These are phyloP conservation scores for Lepidium africanum DNA, from an alignment of 345 rosid species.

Conservation along the genomic window DNA sequence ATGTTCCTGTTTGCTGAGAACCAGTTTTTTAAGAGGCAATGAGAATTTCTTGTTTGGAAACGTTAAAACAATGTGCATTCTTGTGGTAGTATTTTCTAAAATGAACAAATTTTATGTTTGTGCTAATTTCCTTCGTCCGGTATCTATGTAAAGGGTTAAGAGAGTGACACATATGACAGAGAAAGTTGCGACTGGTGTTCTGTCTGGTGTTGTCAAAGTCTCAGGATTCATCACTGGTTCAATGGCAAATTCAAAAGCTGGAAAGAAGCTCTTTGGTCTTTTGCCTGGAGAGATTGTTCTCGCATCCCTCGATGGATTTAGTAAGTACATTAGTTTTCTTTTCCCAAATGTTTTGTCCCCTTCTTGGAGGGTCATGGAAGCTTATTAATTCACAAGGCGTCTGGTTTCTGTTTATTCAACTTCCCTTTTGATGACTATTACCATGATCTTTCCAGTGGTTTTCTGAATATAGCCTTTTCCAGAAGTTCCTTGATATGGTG, in stretches of 20 bases:
- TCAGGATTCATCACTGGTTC: conserved; percentile 73
- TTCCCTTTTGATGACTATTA: not conserved
- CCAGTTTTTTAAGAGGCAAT: not conserved
- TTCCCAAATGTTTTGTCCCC: not conserved
- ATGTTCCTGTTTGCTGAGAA: not conserved
- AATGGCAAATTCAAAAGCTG: conserved; percentile 71
- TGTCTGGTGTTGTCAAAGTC: conserved; percentile 77
- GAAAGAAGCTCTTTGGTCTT: conserved; percentile 73
- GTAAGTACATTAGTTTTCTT: conserved; percentile 40
- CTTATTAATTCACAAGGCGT: not conserved
- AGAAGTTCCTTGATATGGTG: not conserved
- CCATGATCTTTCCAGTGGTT: not conserved
- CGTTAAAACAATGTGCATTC: not conserved
- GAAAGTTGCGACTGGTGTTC: conserved; percentile 62
- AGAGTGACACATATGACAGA: conserved; percentile 80
- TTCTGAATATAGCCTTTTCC: not conserved
- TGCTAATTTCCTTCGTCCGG: not conserved
- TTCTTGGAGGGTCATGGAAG: not conserved
- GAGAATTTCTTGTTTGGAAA: not conserved
- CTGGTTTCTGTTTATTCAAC: not conserved
- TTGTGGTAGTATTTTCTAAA: not conserved
- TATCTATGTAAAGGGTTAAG: conserved; percentile 54
- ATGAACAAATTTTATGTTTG: not conserved
- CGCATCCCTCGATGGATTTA: conserved; percentile 91
- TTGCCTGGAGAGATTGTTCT: conserved; percentile 88